phyloP scores from a whole-genome alignment of 2,329 filamentous ascomycete genomes.

The Arthrinium puccinioides region DNA sequence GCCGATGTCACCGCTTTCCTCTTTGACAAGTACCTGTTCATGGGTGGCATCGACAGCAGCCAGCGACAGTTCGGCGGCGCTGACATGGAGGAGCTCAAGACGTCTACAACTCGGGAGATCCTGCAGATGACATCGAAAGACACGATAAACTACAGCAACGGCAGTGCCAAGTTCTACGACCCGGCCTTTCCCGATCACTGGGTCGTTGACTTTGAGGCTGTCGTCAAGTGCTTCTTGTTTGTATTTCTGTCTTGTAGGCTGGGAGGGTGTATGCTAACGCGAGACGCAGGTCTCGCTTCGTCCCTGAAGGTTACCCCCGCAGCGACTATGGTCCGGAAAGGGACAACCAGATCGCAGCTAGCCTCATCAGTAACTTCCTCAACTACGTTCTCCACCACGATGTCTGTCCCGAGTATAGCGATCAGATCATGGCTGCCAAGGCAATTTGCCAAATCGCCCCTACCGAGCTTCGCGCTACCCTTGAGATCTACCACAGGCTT shows the following conservation, averaged over 20 bases:
- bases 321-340: constrained; percentile 47
- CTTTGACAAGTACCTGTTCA: constrained; percentile 74
- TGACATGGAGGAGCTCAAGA: constrained; percentile 41
- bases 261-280: neutral
- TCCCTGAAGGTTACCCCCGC: constrained; percentile 41
- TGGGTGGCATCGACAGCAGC: constrained; percentile 68
- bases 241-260: too few relatives aligned
- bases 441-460: constrained; percentile 59
- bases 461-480: constrained; percentile 56
- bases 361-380: constrained; percentile 76
- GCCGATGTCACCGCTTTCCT: constrained; percentile 52
- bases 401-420: constrained; percentile 74
- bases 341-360: constrained; percentile 52
- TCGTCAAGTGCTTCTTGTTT: constrained; percentile 74
- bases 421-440: constrained; percentile 60
- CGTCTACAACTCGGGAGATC: constrained; percentile 56
- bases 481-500: constrained; percentile 42
- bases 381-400: constrained; percentile 80
- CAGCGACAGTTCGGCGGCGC: constrained; percentile 53
- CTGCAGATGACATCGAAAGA: constrained; percentile 58
- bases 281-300: constrained; percentile 40
- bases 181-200: constrained; percentile 48
- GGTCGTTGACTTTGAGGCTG: constrained; percentile 71
- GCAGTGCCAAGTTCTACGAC: constrained; percentile 41
- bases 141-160: constrained; percentile 42